These are phyloP conservation scores for Leccinum subrobustum DNA, from an alignment of 1,284 basidiomycete species.

Conservation along the genomic window DNA sequence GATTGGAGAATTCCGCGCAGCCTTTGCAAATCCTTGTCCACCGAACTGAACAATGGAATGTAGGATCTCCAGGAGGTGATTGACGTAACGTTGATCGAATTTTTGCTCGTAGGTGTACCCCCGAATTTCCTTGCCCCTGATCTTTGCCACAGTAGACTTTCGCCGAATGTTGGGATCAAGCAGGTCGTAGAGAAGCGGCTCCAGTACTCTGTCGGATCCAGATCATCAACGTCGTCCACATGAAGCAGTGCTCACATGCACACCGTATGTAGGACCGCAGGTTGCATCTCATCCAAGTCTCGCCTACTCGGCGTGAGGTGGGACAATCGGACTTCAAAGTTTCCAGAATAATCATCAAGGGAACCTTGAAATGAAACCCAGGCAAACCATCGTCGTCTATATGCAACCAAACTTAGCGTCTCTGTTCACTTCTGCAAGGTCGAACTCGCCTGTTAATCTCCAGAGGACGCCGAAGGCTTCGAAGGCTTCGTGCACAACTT, in stretches of 20 bases:
- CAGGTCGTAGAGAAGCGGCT: constrained; percentile 82
- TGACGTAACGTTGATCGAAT: constrained; percentile 75
- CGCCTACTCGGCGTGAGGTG: constrained; percentile 70
- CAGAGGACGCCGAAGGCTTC: constrained; percentile 93
- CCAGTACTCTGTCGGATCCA: constrained; percentile 61
- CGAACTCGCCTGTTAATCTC: constrained; percentile 74
- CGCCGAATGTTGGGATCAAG: constrained; percentile 67
- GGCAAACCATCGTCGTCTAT: constrained; percentile 84
- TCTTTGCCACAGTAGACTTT: constrained; percentile 45
- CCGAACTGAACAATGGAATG: constrained; percentile 82
- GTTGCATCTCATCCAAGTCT: constrained; percentile 95
- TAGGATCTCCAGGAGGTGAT: constrained; percentile 75
- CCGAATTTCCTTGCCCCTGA: constrained; percentile 66
- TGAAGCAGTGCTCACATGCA: constrained; percentile 15
- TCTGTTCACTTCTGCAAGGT: background rate
- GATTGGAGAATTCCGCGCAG: constrained; percentile 58
- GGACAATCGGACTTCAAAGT: constrained; percentile 77
- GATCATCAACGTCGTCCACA: constrained; percentile 3
- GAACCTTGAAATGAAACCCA: constrained; percentile 79
- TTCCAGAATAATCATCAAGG: constrained; percentile 87
- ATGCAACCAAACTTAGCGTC: constrained; percentile 8
- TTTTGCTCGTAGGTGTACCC: constrained; percentile 68
- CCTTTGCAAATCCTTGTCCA: constrained; percentile 81
- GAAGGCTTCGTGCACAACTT: constrained; percentile 60
- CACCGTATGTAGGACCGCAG: constrained; percentile 89